These are phyloP conservation scores for Kokia cookei DNA, from an alignment of 441 rosid genomes.

Conservation along the genomic window DNA sequence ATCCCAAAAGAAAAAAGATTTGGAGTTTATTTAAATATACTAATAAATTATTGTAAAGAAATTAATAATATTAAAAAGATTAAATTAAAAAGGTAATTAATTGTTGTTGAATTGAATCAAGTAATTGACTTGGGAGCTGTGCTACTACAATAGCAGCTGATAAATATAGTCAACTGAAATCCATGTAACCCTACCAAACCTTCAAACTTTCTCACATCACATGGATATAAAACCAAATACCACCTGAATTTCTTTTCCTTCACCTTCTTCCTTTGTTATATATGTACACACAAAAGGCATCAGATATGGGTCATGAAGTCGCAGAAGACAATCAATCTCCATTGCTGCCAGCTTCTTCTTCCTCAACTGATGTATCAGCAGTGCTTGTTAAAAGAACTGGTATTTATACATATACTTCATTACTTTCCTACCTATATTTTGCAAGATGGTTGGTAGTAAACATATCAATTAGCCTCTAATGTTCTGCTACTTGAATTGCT, in stretches of 20 bases:
- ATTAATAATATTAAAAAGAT: too few species aligned
- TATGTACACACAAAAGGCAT: background rate
- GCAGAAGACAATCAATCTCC: slow-evolving; percentile 15
- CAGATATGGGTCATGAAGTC: slow-evolving; percentile 12
- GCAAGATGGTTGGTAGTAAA: too few species aligned
- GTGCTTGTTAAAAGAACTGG: slow-evolving; percentile 26
- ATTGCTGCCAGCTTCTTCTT: slow-evolving; percentile 11
- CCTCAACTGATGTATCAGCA: slow-evolving; percentile 10
- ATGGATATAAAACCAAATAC: background rate
- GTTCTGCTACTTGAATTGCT: background rate
- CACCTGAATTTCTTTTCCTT: background rate
- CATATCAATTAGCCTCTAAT: background rate
- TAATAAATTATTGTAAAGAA: too few species aligned
- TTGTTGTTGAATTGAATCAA: too few species aligned
- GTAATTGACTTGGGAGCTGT: too few species aligned
- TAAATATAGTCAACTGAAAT: background rate
- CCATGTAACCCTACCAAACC: background rate
- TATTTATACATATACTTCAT: background rate
- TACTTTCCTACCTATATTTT: background rate
- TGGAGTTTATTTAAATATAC: too few species aligned
- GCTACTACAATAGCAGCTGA: background rate
- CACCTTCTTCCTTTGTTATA: too few species aligned
- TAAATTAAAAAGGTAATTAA: too few species aligned
- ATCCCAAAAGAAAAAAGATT: too few species aligned
- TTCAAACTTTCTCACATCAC: background rate